phyloP scores from a whole-genome alignment of 345 rosid genomes.

The Geranium brycei region DNA sequence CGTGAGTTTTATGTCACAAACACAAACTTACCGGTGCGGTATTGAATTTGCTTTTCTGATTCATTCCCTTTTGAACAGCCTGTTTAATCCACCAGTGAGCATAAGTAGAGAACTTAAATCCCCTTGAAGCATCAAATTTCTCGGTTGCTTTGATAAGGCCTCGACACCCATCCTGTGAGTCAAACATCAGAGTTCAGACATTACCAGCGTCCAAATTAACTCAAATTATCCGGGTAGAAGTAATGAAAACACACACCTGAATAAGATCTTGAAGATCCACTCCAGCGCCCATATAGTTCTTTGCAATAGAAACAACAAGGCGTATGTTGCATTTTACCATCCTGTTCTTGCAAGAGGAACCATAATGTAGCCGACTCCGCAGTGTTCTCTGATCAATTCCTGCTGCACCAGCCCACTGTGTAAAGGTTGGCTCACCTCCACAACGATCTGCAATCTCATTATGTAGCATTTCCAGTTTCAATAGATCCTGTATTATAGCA shows the following conservation, averaged over 20 bases:
- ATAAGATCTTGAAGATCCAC: slow-evolving; percentile 94
- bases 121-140: slow-evolving; percentile 90
- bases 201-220: too few species aligned
- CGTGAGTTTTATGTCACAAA: not conserved
- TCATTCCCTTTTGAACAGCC: slow-evolving; percentile 73
- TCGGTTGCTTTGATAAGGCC: slow-evolving; percentile 85
- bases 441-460: slow-evolving; percentile 55
- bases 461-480: slow-evolving; percentile 75
- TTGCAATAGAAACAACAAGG: slow-evolving; percentile 92
- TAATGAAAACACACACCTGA: slow-evolving; percentile 40
- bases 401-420: slow-evolving; percentile 92
- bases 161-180: slow-evolving; percentile 76
- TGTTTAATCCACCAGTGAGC: slow-evolving; percentile 99
- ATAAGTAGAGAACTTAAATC: slow-evolving; percentile 93
- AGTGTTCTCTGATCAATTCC: slow-evolving; percentile 63
- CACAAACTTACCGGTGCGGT: slow-evolving; percentile 61
- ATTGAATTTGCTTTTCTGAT: slow-evolving; percentile 77
- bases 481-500: slow-evolving; percentile 36
- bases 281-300: slow-evolving; percentile 80
- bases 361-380: slow-evolving; percentile 57
- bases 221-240: too few species aligned
- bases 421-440: slow-evolving; percentile 62
- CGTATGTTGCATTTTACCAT: slow-evolving; percentile 92
- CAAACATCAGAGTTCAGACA: slow-evolving; percentile 10
- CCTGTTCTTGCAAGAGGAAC: slow-evolving; percentile 65